Percentiles rank a stretch among this genome's conserved stretches.
Evolutionary conservation across 108 stramenopile genomes (phyloP).

Genomic region (Pseudonitzschia pungens): DNA sequence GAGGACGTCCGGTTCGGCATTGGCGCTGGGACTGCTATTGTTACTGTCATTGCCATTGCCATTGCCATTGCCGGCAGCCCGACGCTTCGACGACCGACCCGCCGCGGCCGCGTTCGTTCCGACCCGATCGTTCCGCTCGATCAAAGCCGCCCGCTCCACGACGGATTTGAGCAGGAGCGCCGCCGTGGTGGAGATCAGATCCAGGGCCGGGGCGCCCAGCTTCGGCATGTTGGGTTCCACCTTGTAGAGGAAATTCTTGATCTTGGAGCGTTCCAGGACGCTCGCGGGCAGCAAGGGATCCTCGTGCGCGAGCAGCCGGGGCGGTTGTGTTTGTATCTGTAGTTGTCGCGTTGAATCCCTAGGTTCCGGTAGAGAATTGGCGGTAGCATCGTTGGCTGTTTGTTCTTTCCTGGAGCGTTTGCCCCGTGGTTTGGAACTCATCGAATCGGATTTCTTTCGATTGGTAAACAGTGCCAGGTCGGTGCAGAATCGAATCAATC

Average conservation of each 20-base stretch:
- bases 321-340: no score
- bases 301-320: background rate
- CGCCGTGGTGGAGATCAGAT: conserved; percentile 11
- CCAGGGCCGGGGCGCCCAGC: background rate
- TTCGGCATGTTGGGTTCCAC: conserved; percentile 8
- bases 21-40: no score
- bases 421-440: no score
- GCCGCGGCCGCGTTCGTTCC: no score
- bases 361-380: background rate
- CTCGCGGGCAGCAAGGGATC: background rate
- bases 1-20: background rate
- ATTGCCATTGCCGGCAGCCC: no score
- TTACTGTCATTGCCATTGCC: no score
- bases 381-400: background rate
- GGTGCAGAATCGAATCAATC: no score
- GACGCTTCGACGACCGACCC: no score
- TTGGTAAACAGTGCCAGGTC: no score
- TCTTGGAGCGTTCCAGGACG: conserved; percentile 5
- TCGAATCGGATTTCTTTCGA: no score
- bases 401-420: no score
- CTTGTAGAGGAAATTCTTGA: conserved; percentile 17
- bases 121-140: background rate
- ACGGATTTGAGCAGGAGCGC: conserved; percentile 8
- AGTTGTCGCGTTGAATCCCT: no score
- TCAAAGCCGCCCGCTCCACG: background rate